Percentiles rank a stretch among this genome's conserved stretches.
These are phyloP conservation scores for Thelonectria discophora DNA, from an alignment of 2,329 filamentous ascomycete species.

Conservation along the genomic window DNA sequence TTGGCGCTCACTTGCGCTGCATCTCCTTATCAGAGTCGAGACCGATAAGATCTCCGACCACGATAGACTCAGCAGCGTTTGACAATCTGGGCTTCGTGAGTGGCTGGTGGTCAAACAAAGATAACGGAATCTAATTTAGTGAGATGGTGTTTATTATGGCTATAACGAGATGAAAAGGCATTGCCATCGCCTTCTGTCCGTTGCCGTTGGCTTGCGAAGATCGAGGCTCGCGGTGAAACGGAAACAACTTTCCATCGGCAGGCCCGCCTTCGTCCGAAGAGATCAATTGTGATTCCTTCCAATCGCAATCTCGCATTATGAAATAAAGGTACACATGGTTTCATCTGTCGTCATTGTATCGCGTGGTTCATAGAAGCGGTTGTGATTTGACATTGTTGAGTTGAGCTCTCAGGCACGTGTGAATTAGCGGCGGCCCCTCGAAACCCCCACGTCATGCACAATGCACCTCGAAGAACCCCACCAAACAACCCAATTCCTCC, in stretches of 20 bases:
- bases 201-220: not conserved
- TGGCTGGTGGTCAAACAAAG: not conserved
- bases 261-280: too few relatives aligned
- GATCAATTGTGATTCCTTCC: not conserved
- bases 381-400: not conserved
- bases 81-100: not conserved
- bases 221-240: not conserved
- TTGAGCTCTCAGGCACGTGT: slow-evolving; percentile 5
- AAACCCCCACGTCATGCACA: slow-evolving; percentile 15
- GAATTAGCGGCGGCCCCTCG: slow-evolving; percentile 8
- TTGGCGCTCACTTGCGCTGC: not conserved
- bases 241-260: not conserved
- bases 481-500: slow-evolving; percentile 13
- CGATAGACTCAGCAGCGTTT: not conserved
- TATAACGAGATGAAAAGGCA: not conserved
- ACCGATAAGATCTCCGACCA: slow-evolving; percentile 13
- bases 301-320: not conserved
- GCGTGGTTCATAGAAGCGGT: not conserved
- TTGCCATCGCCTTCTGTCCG: not conserved
- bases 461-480: slow-evolving; percentile 7
- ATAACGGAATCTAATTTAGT: not conserved
- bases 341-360: not conserved
- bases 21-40: not conserved
- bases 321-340: not conserved
- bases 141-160: not conserved